Evolutionary conservation across 2,329 filamentous ascomycete species (phyloP), one percentile per base, ranked within the genome.

Genomic region (Paecilomyces niveus): DNA sequence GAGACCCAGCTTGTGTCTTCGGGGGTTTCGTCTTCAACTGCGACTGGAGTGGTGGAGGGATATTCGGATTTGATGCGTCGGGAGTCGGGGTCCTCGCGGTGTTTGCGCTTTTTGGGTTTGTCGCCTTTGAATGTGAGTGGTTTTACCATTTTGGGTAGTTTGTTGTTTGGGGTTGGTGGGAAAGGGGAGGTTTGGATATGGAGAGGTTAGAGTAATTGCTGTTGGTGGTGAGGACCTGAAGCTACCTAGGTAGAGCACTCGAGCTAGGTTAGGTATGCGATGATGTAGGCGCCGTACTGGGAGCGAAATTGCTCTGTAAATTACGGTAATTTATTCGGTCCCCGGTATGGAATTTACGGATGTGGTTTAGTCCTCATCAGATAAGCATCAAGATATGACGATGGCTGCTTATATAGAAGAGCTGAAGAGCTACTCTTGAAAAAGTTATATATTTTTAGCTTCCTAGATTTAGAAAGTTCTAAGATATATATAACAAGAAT

Each of bases 111-210:
- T 76, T 94, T 96, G 60, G 85, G 78, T 78, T 94, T 97, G 78
- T 99, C 94, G 80, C 94, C 94, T 78, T 99, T 99, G 82, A 99
- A 99, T 54, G 86, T 82, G 59, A 99, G 84, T 54, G 93, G 87
- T 74, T 96, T 97, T 66, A 96, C 74, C 74, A 75, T 76, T 59
- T 66, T 70, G 62, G 53, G 53, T 53, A 18, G 9, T 22, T 22
- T 22, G 35, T 54, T 39, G 21, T 56, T 6, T 39, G 10, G 13
- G n/a, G 13, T 13, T 39, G 7, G 39, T 8, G 39, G 53, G 56
- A 54, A 50, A 52, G 61, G 58, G 54, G 21, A 24, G 26, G 53
- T 55, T 50, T 53, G 55, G 53, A 54, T 55, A 50, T 58, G 56
- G 33, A 54, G 57, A 54, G 9, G 21, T 52, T 57, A 32, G 22